These are phyloP conservation scores for Backusella psychrophila DNA, from an alignment of 192 early-diverging fungal species.

Conservation along the genomic window DNA sequence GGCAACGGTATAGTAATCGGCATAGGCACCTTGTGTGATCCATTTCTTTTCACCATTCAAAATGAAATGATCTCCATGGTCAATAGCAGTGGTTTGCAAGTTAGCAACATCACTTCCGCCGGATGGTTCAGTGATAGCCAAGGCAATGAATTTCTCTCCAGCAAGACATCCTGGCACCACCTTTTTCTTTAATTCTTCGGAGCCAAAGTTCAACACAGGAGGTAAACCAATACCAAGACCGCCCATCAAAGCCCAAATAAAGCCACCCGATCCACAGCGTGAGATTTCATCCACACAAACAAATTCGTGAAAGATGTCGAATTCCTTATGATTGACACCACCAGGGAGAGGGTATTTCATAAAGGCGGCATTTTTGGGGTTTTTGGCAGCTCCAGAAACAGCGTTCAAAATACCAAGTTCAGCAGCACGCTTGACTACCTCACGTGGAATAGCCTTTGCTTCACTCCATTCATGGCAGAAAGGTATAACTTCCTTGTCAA, in stretches of 20 bases:
- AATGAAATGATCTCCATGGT: constrained; percentile 72
- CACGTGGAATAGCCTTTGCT: constrained; percentile 66
- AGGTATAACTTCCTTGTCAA: constrained; percentile 75
- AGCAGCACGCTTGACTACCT: constrained; percentile 63
- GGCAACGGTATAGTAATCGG: constrained; percentile 86
- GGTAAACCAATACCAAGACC: constrained; percentile 57
- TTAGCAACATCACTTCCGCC: constrained; percentile 78
- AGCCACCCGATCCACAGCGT: constrained; percentile 76
- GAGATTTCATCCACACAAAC: constrained; percentile 76
- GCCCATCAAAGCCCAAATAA: constrained; percentile 75
- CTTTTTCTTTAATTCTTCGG: constrained; percentile 61
- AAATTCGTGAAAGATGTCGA: constrained; percentile 72
- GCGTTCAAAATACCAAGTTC: constrained; percentile 67
- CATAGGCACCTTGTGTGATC: constrained; percentile 96
- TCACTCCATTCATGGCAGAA: constrained; percentile 78
- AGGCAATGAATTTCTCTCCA: constrained; percentile 72
- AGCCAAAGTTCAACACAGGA: constrained; percentile 68
- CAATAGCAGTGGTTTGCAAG: constrained; percentile 63
- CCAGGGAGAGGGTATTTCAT: constrained; percentile 39
- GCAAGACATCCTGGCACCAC: constrained; percentile 58
- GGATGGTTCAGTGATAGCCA: constrained; percentile 77
- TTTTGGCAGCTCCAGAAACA: constrained; percentile 49
- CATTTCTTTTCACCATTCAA: constrained; percentile 94
- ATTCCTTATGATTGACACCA: constrained; percentile 52
- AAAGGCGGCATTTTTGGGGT: constrained; percentile 18